These are phyloP conservation scores for Curvularia sp. DNA, from an alignment of 2,329 filamentous ascomycete genomes.

Conservation along the genomic window DNA sequence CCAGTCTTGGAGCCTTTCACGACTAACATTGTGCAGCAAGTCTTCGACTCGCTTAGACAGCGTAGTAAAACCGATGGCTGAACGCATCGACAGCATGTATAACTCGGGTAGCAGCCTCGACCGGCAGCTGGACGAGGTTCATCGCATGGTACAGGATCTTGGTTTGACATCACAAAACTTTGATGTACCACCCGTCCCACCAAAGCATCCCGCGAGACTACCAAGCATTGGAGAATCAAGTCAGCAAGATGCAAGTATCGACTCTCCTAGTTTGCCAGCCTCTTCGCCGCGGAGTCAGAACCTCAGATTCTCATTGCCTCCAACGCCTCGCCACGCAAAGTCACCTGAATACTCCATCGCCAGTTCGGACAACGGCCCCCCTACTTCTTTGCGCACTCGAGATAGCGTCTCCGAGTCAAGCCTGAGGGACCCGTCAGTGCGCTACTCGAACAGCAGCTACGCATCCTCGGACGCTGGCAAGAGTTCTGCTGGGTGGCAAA, in stretches of 20 bases:
- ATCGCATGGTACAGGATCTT: slow-evolving; percentile 40
- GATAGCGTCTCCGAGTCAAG: slow-evolving; percentile 41
- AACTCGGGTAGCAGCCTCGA: slow-evolving; percentile 30
- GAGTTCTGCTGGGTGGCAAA: slow-evolving; percentile 26
- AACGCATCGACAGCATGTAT: slow-evolving; percentile 44
- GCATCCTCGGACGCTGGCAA: slow-evolving; percentile 75
- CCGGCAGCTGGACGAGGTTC: slow-evolving; percentile 43
- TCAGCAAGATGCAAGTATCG: background rate
- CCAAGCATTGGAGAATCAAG: slow-evolving; percentile 18
- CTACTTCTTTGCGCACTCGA: slow-evolving; percentile 19
- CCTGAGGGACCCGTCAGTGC: slow-evolving; percentile 77
- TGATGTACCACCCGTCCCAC: slow-evolving; percentile 22
- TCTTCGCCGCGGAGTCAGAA: slow-evolving; percentile 10
- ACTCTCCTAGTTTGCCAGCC: slow-evolving; percentile 1
- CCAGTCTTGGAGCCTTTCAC: background rate
- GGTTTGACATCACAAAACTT: slow-evolving; percentile 21
- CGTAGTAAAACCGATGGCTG: slow-evolving; percentile 41
- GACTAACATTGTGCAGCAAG: slow-evolving; percentile 38
- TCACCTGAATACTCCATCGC: slow-evolving; percentile 13
- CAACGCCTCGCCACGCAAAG: slow-evolving; percentile 11
- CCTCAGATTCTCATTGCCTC: slow-evolving; percentile 11
- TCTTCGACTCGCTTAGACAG: slow-evolving; percentile 44
- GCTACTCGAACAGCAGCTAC: slow-evolving; percentile 80
- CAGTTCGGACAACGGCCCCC: slow-evolving; percentile 2
- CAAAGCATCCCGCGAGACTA: slow-evolving; percentile 28